phyloP scores from a whole-genome alignment of 2,329 filamentous ascomycete species.

The Magnaporthiopsis rhizophila region DNA sequence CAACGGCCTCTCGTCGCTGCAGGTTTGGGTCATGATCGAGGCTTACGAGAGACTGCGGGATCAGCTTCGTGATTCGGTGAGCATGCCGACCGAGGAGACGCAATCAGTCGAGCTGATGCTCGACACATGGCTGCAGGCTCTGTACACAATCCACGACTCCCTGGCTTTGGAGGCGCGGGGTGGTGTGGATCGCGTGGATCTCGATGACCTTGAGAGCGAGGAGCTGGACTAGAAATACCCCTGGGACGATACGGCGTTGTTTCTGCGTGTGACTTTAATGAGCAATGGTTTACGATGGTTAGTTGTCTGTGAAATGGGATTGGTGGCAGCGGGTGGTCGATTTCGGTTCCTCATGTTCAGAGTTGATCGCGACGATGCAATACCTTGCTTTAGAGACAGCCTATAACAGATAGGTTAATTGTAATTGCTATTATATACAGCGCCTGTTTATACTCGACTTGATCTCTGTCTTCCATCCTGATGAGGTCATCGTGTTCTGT shows the following conservation, averaged over 20 bases:
- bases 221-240: conserved; percentile 8
- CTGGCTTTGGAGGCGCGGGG: conserved; percentile 19
- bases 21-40: conserved; percentile 51
- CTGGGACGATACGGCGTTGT: not conserved
- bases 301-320: not conserved
- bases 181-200: not conserved
- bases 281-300: not conserved
- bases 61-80: conserved; percentile 24
- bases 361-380: no score
- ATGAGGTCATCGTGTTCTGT: not conserved
- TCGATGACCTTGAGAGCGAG: conserved; percentile 2
- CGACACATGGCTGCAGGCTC: conserved; percentile 40
- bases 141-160: conserved; percentile 38
- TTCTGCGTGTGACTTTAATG: not conserved
- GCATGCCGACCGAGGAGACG: conserved; percentile 20
- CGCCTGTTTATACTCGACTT: no score
- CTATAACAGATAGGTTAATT: no score
- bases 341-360: not conserved
- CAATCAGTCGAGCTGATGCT: conserved; percentile 34
- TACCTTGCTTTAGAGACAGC: no score
- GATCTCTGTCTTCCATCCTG: no score
- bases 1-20: conserved; percentile 34
- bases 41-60: conserved; percentile 47
- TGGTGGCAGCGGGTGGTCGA: no score
- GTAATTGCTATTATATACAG: no score